Evolutionary conservation across 768 basidiomycete species (phyloP).

Genomic region (Pisolithus sp.): DNA sequence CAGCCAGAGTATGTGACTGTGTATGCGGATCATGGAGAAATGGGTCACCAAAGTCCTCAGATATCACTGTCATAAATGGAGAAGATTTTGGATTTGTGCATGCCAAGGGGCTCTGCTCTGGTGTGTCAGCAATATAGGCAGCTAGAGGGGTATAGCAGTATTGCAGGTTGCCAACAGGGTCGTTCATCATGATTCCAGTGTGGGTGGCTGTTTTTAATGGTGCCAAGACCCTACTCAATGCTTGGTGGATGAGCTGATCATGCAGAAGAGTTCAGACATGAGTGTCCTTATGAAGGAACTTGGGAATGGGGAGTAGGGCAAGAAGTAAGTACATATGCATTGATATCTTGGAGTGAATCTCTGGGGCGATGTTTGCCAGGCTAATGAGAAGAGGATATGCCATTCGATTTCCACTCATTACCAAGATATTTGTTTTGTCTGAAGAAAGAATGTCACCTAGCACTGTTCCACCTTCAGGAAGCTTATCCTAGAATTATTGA

Average conservation of each 20-base stretch:
- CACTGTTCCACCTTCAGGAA: slow-evolving; percentile 1
- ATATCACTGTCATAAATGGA: slow-evolving; percentile 24
- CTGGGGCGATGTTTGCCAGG: background rate
- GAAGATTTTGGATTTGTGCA: slow-evolving; percentile 19
- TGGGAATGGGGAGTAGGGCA: slow-evolving; percentile 1
- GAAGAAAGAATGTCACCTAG: slow-evolving; percentile 1
- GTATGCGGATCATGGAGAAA: slow-evolving; percentile 22
- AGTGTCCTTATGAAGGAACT: slow-evolving; percentile 6
- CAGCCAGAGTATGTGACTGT: slow-evolving; percentile 15
- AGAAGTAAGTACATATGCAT: background rate
- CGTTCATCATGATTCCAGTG: slow-evolving; percentile 14
- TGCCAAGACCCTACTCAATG: slow-evolving; percentile 10
- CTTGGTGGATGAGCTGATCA: slow-evolving; percentile 15
- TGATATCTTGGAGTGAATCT: no score
- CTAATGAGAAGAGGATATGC: slow-evolving; percentile 13
- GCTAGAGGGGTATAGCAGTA: slow-evolving; percentile 18
- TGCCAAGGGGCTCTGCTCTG: background rate
- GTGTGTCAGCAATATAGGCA: slow-evolving; percentile 18
- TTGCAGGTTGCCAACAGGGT: slow-evolving; percentile 14
- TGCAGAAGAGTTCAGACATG: slow-evolving; percentile 9
- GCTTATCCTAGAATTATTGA: slow-evolving; percentile 17
- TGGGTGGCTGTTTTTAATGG: slow-evolving; percentile 12
- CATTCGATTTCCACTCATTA: slow-evolving; percentile 10
- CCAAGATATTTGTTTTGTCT: slow-evolving; percentile 6
- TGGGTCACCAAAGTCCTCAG: slow-evolving; percentile 26